Evolutionary conservation across 192 early-diverging fungal species (phyloP).

Genomic region (Allomyces arbusculus): DNA sequence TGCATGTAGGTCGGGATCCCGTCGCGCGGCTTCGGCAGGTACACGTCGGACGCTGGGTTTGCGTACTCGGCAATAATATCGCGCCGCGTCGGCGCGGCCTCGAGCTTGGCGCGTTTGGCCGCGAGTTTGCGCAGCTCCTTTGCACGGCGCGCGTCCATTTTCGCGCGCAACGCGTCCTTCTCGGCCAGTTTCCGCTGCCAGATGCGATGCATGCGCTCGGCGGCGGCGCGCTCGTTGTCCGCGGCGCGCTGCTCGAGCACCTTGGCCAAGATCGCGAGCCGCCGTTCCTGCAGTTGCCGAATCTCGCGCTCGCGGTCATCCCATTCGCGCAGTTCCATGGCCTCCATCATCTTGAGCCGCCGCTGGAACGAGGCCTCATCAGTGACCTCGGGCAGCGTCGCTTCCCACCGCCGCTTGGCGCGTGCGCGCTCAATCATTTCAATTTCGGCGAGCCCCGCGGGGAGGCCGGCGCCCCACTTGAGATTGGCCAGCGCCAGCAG

Average conservation of each 20-base stretch:
- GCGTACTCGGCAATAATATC: constrained; percentile 40
- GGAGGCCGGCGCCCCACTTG: constrained; percentile 27
- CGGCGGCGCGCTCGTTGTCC: constrained; percentile 26
- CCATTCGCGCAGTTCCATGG: constrained; percentile 40
- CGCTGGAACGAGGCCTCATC: constrained; percentile 30
- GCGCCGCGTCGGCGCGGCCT: constrained; percentile 6
- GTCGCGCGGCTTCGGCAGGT: constrained; percentile 25
- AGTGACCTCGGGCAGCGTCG: constrained; percentile 24
- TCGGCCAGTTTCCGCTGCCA: constrained; percentile 39
- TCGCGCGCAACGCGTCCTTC: constrained; percentile 21
- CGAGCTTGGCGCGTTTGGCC: constrained; percentile 21
- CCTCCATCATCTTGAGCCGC: constrained; percentile 40
- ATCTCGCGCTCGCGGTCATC: constrained; percentile 36
- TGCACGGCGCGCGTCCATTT: constrained; percentile 20
- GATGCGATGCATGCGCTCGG: constrained; percentile 23
- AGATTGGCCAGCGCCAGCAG: constrained; percentile 34
- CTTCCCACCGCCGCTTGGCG: constrained; percentile 37
- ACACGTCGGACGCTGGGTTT: constrained; percentile 16
- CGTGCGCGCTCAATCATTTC: constrained; percentile 42
- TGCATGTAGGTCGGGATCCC: constrained; percentile 10
- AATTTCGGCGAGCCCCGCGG: constrained; percentile 27
- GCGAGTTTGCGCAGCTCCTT: constrained; percentile 30
- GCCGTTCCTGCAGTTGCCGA: constrained; percentile 22
- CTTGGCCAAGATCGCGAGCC: constrained; percentile 22
- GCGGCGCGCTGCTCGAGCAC: constrained; percentile 27